A percentile compares a stretch with the other conserved stretches of the same genome.
Conservation (phyloP, 164 flowering plant species). For the Stephania yunnanensis region DNA sequence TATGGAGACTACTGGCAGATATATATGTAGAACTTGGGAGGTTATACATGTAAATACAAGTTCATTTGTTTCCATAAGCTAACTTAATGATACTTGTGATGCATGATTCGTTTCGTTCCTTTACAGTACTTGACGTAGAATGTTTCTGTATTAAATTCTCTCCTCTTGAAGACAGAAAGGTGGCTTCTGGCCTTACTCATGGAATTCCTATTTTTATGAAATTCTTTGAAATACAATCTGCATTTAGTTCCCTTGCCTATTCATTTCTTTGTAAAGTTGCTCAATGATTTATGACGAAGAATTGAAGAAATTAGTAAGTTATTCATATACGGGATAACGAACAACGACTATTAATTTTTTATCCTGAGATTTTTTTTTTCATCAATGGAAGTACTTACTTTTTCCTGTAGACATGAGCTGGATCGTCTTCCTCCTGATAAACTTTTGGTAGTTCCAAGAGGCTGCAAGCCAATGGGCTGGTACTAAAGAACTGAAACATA, state of each 20-base stretch:
- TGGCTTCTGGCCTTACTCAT: too few species aligned
- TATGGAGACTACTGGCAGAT: background rate
- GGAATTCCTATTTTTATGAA: too few species aligned
- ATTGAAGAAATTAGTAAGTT: background rate
- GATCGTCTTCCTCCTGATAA: constrained; percentile 37
- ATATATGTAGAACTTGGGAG: too few species aligned
- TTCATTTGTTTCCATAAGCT: too few species aligned
- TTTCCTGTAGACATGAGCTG: constrained; percentile 16
- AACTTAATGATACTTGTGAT: too few species aligned
- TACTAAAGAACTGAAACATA: constrained; percentile 53
- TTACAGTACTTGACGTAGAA: too few species aligned
- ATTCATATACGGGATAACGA: background rate
- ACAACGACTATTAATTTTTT: background rate
- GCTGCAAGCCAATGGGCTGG: constrained; percentile 61
- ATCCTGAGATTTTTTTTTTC: background rate
- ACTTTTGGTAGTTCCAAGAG: constrained; percentile 58
- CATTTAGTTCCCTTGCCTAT: background rate
- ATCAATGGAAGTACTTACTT: constrained; percentile 30
- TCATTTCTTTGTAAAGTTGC: background rate
- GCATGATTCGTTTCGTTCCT: too few species aligned
- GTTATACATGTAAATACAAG: too few species aligned
- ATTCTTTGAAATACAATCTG: background rate
- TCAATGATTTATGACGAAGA: too few species aligned
- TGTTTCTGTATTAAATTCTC: too few species aligned
- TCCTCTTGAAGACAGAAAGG: too few species aligned